Conservation (phyloP, 768 basidiomycete genomes). For the Boletus eberwhitei region DNA sequence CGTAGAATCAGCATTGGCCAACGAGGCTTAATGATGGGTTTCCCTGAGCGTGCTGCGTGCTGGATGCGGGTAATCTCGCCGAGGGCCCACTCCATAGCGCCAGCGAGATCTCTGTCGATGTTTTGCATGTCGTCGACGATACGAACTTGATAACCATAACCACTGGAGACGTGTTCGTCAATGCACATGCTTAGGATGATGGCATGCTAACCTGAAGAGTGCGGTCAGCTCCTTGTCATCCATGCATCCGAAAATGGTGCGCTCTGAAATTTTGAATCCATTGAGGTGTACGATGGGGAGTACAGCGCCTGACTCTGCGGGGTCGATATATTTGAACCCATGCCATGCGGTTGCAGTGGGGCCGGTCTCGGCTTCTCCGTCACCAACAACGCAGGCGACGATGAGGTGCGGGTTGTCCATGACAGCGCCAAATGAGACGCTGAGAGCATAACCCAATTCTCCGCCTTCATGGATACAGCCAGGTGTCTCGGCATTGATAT, state of each 20-base stretch:
- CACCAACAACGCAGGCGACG: constrained; percentile 79
- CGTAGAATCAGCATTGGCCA: constrained; percentile 88
- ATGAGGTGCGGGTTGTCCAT: constrained; percentile 91
- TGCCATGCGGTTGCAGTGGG: constrained; percentile 83
- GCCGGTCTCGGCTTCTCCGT: constrained; percentile 83
- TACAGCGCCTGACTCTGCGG: constrained; percentile 84
- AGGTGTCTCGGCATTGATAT: constrained; percentile 81
- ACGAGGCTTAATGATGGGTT: constrained; percentile 81
- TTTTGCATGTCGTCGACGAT: constrained; percentile 66
- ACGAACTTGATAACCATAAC: constrained; percentile 86
- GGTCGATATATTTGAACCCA: constrained; percentile 86
- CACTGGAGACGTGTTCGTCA: constrained; percentile 35
- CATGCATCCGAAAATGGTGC: constrained; percentile 89
- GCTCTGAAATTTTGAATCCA: constrained; percentile 87
- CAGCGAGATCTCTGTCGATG: constrained; percentile 78
- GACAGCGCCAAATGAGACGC: constrained; percentile 81
- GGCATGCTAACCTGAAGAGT: constrained; percentile 57
- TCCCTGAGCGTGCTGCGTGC: constrained; percentile 67
- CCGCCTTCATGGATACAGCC: constrained; percentile 91
- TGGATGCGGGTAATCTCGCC: constrained; percentile 76
- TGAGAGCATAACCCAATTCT: constrained; percentile 85
- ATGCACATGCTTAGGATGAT: background rate
- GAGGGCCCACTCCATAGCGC: constrained; percentile 78
- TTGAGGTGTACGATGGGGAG: constrained; percentile 89
- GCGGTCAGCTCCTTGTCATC: constrained; percentile 78